Evolutionary conservation across 1,139 yeast species (phyloP), one percentile per base, ranked within the genome.

Genomic region (Candida sp.): DNA sequence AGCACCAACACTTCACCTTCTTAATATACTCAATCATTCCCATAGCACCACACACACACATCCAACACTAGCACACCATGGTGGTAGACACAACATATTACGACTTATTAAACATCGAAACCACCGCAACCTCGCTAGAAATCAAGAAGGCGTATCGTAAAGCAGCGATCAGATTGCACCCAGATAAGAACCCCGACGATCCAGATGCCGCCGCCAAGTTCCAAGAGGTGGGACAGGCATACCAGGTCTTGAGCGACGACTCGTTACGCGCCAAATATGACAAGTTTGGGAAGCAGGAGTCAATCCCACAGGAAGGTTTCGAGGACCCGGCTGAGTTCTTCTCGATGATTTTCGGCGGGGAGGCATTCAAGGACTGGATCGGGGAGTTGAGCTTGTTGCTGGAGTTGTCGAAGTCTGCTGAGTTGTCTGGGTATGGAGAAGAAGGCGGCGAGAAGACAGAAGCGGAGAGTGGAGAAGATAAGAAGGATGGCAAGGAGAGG

Each of bases 51-150:
- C n/a, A n/a, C n/a, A n/a, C n/a, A n/a, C n/a, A n/a, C n/a, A n/a
- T n/a, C n/a, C n/a, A n/a, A n/a, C n/a, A n/a, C 22, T 28, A 38
- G 22, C 31, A n/a, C 31, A 41, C 26, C n/a, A 92, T 91, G 97
- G 98, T 90, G n/a, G 96, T 89, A 47, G 99, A 94, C 63, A 90
- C 97, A 0, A 80, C 86, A 12, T 94, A 93, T 72, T 94, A 94
- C 66, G 98, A 94, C 59, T 67, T 86, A 35, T 77, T 94, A 55
- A 90, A 83, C 23, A 79, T 96, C 34, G 58, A 72, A 40, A 78
- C 88, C 4, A 83, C 82, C 28, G 98, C 99, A 38, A 83, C 93
- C 1, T 83, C 88, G 5, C 76, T 85, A 30, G 96, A 91, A 52
- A 93, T 94, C 69, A 96, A 94, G 69, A 91, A 90, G 68, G 97